phyloP scores from a whole-genome alignment of 2,329 filamentous ascomycete species.

The Arthrinium puccinioides region DNA sequence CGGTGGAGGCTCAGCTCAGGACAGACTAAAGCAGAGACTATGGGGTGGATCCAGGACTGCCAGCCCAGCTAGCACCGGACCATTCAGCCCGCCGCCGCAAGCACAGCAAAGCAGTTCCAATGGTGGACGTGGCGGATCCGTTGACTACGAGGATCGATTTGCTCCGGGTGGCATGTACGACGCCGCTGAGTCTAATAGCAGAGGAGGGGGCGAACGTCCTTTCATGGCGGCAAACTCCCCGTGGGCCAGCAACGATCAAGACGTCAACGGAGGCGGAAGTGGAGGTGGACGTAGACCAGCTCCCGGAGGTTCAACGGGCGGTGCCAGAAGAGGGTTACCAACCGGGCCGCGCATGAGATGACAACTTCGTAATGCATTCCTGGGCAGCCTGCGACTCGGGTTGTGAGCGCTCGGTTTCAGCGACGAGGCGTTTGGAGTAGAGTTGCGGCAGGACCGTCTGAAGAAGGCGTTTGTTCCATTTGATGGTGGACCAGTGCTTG shows the following conservation, averaged over 20 bases:
- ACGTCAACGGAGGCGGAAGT: slow-evolving; percentile 27
- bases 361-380: slow-evolving; percentile 9
- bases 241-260: slow-evolving; percentile 35
- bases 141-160: slow-evolving; percentile 38
- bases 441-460: neutral
- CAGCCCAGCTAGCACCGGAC: slow-evolving; percentile 42
- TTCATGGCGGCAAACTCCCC: slow-evolving; percentile 39
- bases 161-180: slow-evolving; percentile 39
- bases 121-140: slow-evolving; percentile 16
- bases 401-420: too few species aligned
- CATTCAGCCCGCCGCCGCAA: slow-evolving; percentile 38
- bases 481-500: too few species aligned
- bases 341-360: slow-evolving; percentile 34
- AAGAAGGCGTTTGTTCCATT: too few species aligned
- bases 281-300: slow-evolving; percentile 27
- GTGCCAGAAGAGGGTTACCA: slow-evolving; percentile 28
- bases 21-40: slow-evolving; percentile 72
- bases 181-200: slow-evolving; percentile 15
- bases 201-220: slow-evolving; percentile 27
- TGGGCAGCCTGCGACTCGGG: too few species aligned
- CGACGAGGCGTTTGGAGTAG: too few species aligned
- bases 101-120: slow-evolving; percentile 21
- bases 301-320: slow-evolving; percentile 29
- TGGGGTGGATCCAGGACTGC: slow-evolving; percentile 58
- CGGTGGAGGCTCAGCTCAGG: slow-evolving; percentile 61